phyloP scores from a whole-genome alignment of 345 rosid genomes.

The Corymbia maculata region DNA sequence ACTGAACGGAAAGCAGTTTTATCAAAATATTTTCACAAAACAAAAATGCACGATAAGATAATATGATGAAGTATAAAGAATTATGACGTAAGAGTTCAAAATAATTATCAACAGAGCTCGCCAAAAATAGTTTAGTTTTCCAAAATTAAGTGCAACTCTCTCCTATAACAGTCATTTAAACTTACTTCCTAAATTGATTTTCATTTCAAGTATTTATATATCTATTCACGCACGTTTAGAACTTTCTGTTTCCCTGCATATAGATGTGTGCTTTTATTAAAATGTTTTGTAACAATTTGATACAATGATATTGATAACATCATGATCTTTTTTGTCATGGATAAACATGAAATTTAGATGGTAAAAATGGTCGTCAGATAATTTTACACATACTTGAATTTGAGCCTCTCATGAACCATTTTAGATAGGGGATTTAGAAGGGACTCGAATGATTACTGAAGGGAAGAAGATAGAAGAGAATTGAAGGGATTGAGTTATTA shows the following conservation, averaged over 20 bases:
- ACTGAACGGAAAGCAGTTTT: not conserved
- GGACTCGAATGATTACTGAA: not conserved
- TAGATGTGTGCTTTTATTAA: not conserved
- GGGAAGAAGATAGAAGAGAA: not conserved
- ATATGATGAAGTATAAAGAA: not conserved
- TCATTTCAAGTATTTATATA: not conserved
- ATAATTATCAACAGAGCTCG: not conserved
- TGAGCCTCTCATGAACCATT: not conserved
- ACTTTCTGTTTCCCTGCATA: not conserved
- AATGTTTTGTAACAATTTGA: rapidly evolving
- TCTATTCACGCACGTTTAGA: not conserved
- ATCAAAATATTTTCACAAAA: not conserved
- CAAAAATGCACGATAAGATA: not conserved
- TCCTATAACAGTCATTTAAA: not conserved
- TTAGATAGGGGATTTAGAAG: not conserved
- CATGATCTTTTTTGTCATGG: not conserved
- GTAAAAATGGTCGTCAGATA: not conserved
- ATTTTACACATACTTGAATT: not conserved
- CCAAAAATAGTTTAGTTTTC: not conserved
- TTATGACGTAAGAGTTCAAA: not conserved
- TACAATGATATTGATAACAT: not conserved
- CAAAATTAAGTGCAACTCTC: not conserved
- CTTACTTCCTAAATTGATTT: not conserved
- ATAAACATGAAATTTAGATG: not conserved
- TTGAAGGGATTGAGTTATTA: not conserved